Base-by-base conservation (phyloP, 257 asterid species). In the Solanum ahanhuiri region DNA sequence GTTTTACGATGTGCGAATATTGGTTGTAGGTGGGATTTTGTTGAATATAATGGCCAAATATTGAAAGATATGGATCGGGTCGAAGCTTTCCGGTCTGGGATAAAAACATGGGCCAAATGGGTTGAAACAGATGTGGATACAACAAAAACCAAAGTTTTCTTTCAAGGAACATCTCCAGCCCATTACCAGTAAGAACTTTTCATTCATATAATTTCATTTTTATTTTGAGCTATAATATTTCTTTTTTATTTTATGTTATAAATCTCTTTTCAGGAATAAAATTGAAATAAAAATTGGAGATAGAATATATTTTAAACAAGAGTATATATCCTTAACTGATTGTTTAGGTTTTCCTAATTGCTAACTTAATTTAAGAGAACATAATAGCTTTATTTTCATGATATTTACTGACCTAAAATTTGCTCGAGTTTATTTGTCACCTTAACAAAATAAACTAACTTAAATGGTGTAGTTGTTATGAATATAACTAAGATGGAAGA, bases 61-160 rank as follows among this genome's bases (percentile, higher is more conserved):
- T 63, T 66, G 83, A 94, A 93, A 87, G 98, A 94, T 87, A 94
- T 93, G 94, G 93, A 94, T 57, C 92, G 96, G 2, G 92, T 93
- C 91, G 89, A 17, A 5, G 98, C 98, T 39, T 94, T 91, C 60
- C 89, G 85, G 9, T 87, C 37, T 58, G 96, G 87, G 22, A 85
- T 93, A 23, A 84, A 31, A 3, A 92, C 96, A 5, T 94, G 96
- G 98, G 91, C 91, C 28, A 91, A 89, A 35, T 94, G 98, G 98
- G 90, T 91, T 1, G 89, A 90, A 17, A 57, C 93, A 4, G 63
- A 71, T 73, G 89, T 94, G 17, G 73, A 91, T 86, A 81, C 89
- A 34, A 83, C 67, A 6, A 93, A 92, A 88, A 91, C 95, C 60
- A 87, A 85, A 81, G 90, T 94, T 64, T 93, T 91, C 90, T 93